These are phyloP conservation scores for Stenogyne calaminthoides DNA, from an alignment of 305 asterid genomes.

Conservation along the genomic window DNA sequence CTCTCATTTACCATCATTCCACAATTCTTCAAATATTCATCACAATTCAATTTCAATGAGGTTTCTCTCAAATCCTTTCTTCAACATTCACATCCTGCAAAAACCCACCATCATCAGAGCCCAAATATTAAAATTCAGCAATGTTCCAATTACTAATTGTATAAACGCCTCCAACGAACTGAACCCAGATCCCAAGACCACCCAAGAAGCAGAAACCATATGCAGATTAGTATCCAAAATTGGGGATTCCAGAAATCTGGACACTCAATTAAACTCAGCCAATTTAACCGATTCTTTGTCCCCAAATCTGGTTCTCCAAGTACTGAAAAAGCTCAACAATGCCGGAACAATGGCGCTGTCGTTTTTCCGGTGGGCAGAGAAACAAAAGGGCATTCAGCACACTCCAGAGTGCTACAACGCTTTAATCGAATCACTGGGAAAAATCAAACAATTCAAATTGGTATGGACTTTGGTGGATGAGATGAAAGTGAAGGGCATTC, in stretches of 20 bases:
- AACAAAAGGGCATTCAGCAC: constrained; percentile 36
- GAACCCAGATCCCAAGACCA: constrained; percentile 36
- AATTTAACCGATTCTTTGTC: constrained; percentile 32
- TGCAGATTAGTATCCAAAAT: constrained; percentile 47
- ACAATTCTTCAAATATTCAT: neutral
- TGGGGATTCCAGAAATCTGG: constrained; percentile 37
- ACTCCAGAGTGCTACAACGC: constrained; percentile 64
- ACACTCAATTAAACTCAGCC: constrained; percentile 42
- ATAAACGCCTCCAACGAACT: constrained; percentile 28
- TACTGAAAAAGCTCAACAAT: constrained; percentile 65
- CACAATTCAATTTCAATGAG: neutral
- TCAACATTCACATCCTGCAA: constrained; percentile 19
- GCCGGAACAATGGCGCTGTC: constrained; percentile 66
- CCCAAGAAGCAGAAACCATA: constrained; percentile 52
- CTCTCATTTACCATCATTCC: neutral
- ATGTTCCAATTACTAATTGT: constrained; percentile 20
- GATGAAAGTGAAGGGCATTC: constrained; percentile 52
- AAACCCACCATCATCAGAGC: neutral
- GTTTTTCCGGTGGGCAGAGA: constrained; percentile 87
- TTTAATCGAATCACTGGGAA: constrained; percentile 75
- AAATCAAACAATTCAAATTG: constrained; percentile 78
- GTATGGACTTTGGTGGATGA: constrained; percentile 75
- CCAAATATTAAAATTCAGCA: constrained; percentile 23
- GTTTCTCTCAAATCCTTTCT: constrained; percentile 2
- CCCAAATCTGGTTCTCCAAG: constrained; percentile 58